Evolutionary conservation across 768 basidiomycete species (phyloP), one percentile per base, ranked within the genome.

Genomic region (Rhodocollybia butyracea): DNA sequence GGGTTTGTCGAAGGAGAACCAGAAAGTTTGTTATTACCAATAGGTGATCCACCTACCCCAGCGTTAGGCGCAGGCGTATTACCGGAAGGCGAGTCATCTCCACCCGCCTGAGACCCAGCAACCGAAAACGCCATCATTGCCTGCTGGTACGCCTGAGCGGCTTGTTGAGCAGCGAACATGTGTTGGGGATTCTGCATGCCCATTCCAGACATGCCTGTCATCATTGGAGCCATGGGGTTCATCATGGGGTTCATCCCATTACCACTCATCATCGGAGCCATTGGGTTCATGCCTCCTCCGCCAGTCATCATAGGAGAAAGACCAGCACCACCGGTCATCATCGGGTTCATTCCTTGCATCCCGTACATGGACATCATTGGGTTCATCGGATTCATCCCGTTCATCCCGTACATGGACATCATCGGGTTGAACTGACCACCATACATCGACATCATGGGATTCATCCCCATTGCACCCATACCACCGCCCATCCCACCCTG

Each of bases 121-220:
- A 77, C 73, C 12, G 89, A 90, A 63, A 86, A 88, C 17, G 86
- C 82, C 78, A 89, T 82, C 90, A 92, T 92, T 19, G 90, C 89
- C 65, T 91, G 89, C 65, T 92, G 91, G 70, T 93, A 94, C 0
- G 92, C 91, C 62, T 91, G 88, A 32, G 87, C 76, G 1, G 80
- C 85, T 6, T 90, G 88, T 58, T 90, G 89, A 15, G 92, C 91
- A 4, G 89, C 91, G 64, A 89, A 88, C 83, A 92, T 83, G 61
- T 91, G 89, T 57, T 90, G 89, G 26, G 86, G 88, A 63, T 84
- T 83, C 61, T 74, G 75, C 26, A 75, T 76, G 22, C 69, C 66
- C 3, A 41, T 41, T 8, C 15, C 39, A 8, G 17, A 15, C 39
- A 40, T 40, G 8, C 12, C 76, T 3, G 71, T 70, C 74, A 75